Conservation (phyloP, 495 filamentous ascomycete genomes). For the Clohesyomyces aquaticus region DNA sequence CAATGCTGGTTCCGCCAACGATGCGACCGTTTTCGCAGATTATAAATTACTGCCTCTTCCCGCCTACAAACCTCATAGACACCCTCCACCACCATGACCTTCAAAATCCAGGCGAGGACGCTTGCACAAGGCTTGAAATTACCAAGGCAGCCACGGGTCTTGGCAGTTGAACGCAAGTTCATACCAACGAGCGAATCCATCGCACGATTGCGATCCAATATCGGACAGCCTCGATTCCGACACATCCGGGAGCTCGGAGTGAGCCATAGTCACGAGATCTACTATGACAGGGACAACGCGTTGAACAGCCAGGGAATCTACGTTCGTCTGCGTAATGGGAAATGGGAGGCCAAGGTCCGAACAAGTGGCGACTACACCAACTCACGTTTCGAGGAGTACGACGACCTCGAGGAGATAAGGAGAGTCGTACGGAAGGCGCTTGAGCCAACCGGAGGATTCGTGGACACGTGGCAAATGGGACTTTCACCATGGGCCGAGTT, state of each 20-base stretch:
- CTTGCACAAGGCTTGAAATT: neutral
- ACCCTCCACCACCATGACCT: neutral
- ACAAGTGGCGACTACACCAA: constrained; percentile 4
- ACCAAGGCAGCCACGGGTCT: neutral
- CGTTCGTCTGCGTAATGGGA: constrained; percentile 6
- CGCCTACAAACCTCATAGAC: neutral
- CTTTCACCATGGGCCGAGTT: constrained; percentile 1
- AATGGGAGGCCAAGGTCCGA: constrained; percentile 15
- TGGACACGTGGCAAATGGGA: neutral
- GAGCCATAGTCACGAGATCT: neutral
- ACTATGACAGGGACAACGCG: neutral
- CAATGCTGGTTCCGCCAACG: too few species aligned
- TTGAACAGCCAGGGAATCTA: constrained; percentile 8
- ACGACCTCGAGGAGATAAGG: neutral
- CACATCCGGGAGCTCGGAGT: neutral
- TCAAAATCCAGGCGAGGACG: neutral
- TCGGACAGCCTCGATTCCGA: neutral
- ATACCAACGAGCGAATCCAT: constrained; percentile 3
- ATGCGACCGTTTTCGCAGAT: too few species aligned
- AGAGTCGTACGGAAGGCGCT: neutral
- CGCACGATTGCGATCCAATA: neutral
- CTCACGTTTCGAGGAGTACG: constrained; percentile 5
- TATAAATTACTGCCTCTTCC: neutral
- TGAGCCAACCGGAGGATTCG: neutral
- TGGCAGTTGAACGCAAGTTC: constrained; percentile 20